phyloP scores from a whole-genome alignment of 768 basidiomycete species.

The Boletus subparvulus region DNA sequence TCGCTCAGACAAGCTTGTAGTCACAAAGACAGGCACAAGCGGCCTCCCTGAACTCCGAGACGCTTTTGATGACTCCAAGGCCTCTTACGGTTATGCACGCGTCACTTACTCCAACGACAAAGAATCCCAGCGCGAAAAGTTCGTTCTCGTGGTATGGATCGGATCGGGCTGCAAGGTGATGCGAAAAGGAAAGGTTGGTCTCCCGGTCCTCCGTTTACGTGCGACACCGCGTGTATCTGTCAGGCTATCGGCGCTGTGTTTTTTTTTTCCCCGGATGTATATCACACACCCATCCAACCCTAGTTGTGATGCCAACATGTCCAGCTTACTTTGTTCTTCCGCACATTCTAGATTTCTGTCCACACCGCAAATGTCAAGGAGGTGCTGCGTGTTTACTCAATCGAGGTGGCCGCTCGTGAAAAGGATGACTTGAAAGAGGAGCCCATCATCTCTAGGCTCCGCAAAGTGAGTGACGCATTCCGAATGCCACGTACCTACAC shows the following conservation, averaged over 20 bases:
- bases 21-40: conserved; percentile 78
- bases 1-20: conserved; percentile 74
- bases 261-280: conserved; percentile 4
- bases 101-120: conserved; percentile 85
- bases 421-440: conserved; percentile 85
- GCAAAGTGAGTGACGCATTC: conserved; percentile 59
- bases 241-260: conserved; percentile 5
- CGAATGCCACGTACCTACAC: neutral
- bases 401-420: conserved; percentile 85
- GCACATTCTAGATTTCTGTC: conserved; percentile 73
- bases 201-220: conserved; percentile 17
- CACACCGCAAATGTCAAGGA: conserved; percentile 86
- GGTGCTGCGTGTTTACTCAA: conserved; percentile 73
- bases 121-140: conserved; percentile 86
- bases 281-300: conserved; percentile 29
- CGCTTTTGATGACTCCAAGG: conserved; percentile 67
- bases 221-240: conserved; percentile 14
- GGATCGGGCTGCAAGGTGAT: conserved; percentile 82
- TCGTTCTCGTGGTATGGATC: conserved; percentile 83
- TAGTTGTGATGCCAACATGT: conserved; percentile 19
- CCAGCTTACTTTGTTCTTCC: conserved; percentile 27
- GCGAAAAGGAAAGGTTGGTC: conserved; percentile 83
- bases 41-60: conserved; percentile 78
- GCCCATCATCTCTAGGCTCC: conserved; percentile 75
- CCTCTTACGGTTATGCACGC: conserved; percentile 82